Conservation (phyloP, 148 eudicot species). For the Diospyros kaki region DNA sequence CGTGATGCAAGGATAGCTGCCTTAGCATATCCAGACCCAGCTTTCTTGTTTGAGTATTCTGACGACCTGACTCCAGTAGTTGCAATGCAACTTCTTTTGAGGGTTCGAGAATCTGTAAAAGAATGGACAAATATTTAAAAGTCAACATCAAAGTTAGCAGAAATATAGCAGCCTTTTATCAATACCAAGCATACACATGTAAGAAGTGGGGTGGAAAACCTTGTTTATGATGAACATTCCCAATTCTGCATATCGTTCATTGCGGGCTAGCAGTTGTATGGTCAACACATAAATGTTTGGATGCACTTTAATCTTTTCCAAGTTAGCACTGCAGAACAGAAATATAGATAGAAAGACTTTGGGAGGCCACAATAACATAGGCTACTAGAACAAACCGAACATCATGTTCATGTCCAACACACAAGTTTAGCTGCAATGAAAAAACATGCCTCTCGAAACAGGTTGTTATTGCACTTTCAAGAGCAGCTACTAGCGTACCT, state of each 20-base stretch:
- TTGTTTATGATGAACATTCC: conserved; percentile 75
- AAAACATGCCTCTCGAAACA: not conserved
- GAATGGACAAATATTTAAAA: not conserved
- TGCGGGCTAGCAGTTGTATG: conserved; percentile 67
- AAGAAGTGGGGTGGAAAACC: conserved; percentile 36
- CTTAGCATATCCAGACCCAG: conserved; percentile 87
- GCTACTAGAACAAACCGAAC: not conserved
- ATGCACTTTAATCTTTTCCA: conserved; percentile 65
- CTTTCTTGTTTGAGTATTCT: conserved; percentile 66
- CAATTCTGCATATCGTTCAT: conserved; percentile 70
- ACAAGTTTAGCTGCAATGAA: not conserved
- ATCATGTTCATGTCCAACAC: not conserved
- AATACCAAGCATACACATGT: conserved; percentile 1
- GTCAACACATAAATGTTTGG: conserved; percentile 65
- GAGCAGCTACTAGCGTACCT: conserved; percentile 39
- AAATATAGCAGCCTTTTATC: not conserved
- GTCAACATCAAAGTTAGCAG: not conserved
- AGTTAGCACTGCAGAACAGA: conserved; percentile 51
- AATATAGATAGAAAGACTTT: conserved; percentile 2
- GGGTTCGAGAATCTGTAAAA: conserved; percentile 83
- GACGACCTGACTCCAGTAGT: conserved; percentile 71
- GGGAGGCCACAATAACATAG: not conserved
- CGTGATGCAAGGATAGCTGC: conserved; percentile 75
- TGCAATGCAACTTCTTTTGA: conserved; percentile 92
- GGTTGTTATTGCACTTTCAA: not conserved